Evolutionary conservation across 2,329 filamentous ascomycete genomes (phyloP).

Genomic region (Calonectria hongkongensis): DNA sequence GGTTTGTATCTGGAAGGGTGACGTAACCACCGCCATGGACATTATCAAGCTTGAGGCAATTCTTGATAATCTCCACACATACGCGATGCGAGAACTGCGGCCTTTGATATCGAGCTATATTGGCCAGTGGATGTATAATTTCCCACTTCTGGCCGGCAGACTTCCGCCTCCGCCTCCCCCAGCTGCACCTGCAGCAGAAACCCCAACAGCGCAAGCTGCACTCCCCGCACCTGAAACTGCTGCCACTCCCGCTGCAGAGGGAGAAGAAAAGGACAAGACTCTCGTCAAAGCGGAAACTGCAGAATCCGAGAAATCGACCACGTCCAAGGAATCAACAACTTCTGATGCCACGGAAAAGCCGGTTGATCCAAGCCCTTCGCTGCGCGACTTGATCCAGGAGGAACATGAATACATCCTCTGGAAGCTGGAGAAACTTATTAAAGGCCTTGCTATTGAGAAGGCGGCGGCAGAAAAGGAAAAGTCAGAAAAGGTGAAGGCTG

Average conservation of each 20-base stretch:
- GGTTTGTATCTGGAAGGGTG: conserved; percentile 45
- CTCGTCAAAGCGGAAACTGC: conserved; percentile 5
- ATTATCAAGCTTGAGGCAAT: conserved; percentile 42
- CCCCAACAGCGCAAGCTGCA: not conserved
- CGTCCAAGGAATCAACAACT: not conserved
- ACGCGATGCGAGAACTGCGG: conserved; percentile 41
- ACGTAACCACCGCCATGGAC: conserved; percentile 40
- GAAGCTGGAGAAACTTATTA: conserved; percentile 34
- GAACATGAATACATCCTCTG: conserved; percentile 35
- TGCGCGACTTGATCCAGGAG: conserved; percentile 30
- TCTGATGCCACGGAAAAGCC: conserved; percentile 26
- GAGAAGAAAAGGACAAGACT: conserved; percentile 24
- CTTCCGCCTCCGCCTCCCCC: conserved; percentile 6
- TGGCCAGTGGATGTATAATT: conserved; percentile 41
- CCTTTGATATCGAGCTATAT: conserved; percentile 46
- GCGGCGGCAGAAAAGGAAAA: conserved; percentile 12
- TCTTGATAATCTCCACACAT: conserved; percentile 46
- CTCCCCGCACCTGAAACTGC: not conserved
- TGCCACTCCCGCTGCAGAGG: not conserved
- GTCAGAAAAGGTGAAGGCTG: conserved; percentile 4
- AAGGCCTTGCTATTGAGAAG: not conserved
- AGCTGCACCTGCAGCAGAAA: not conserved
- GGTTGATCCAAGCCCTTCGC: not conserved
- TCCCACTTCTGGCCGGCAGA: conserved; percentile 2
- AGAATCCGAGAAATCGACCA: conserved; percentile 2